Conservation (phyloP, 441 rosid genomes). For the Erodium texanum region DNA sequence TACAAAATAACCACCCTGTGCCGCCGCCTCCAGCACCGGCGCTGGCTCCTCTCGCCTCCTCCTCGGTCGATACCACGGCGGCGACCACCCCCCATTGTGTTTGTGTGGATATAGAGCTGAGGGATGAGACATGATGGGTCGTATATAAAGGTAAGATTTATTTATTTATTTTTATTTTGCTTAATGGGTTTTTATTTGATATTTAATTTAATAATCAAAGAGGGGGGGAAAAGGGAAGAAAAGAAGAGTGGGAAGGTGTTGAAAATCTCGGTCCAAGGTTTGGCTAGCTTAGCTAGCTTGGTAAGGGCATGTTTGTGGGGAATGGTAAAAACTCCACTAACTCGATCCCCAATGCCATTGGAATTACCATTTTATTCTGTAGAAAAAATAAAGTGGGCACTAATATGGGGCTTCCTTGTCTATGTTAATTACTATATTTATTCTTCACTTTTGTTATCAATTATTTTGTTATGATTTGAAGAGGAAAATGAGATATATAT, state of each 20-base stretch:
- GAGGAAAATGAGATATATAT: too few species aligned
- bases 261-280: constrained; percentile 14
- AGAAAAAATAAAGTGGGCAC: too few species aligned
- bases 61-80: neutral
- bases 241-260: too few species aligned
- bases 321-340: constrained; percentile 51
- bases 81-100: constrained; percentile 12
- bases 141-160: too few species aligned
- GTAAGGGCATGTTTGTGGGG: constrained; percentile 62
- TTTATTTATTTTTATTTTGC: too few species aligned
- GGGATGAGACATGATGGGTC: too few species aligned
- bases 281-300: constrained; percentile 4
- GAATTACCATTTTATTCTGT: constrained; percentile 11
- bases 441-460: too few species aligned
- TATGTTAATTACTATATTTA: too few species aligned
- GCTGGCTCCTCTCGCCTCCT: too few species aligned
- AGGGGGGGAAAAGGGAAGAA: neutral
- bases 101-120: too few species aligned
- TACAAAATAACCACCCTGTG: constrained; percentile 24
- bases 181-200: neutral
- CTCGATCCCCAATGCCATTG: constrained; percentile 53
- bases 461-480: too few species aligned
- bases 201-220: constrained; percentile 14
- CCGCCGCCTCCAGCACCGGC: constrained; percentile 12
- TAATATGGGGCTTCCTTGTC: too few species aligned